These are phyloP conservation scores for Debaryomycetaceae sp. DNA, from an alignment of 1,139 yeast species.

Conservation along the genomic window DNA sequence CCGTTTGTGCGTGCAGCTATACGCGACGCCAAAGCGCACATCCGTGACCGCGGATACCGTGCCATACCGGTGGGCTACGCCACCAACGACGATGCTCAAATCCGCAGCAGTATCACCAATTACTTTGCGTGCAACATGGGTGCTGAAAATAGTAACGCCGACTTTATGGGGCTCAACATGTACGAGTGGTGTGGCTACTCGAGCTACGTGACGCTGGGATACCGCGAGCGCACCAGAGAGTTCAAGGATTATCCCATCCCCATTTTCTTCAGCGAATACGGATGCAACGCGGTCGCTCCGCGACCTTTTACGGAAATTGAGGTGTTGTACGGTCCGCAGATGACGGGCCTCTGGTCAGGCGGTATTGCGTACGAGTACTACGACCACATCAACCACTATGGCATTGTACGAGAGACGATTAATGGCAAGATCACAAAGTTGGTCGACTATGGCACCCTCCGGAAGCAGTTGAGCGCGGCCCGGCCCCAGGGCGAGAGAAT, in stretches of 20 bases:
- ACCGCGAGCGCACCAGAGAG: constrained; percentile 41
- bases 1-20: constrained; percentile 57
- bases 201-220: constrained; percentile 44
- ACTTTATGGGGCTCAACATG: constrained; percentile 51
- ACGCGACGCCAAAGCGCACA: constrained; percentile 43
- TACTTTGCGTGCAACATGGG: constrained; percentile 40
- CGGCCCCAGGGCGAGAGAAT: constrained; percentile 16
- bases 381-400: constrained; percentile 25
- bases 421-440: constrained; percentile 23
- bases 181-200: constrained; percentile 65
- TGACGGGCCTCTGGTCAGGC: constrained; percentile 32
- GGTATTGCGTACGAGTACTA: constrained; percentile 31
- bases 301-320: constrained; percentile 46
- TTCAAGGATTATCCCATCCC: constrained; percentile 41
- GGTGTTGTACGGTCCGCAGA: constrained; percentile 22
- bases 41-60: constrained; percentile 31
- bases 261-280: constrained; percentile 51
- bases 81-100: constrained; percentile 46
- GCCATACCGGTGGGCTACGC: constrained; percentile 53
- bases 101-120: constrained; percentile 33
- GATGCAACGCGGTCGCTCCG: constrained; percentile 43
- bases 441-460: constrained; percentile 32
- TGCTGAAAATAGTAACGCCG: constrained; percentile 18
- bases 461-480: constrained; percentile 20
- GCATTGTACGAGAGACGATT: constrained; percentile 18